Base-by-base conservation (phyloP, 2,329 filamentous ascomycete genomes). In the Cadophora gregata region DNA sequence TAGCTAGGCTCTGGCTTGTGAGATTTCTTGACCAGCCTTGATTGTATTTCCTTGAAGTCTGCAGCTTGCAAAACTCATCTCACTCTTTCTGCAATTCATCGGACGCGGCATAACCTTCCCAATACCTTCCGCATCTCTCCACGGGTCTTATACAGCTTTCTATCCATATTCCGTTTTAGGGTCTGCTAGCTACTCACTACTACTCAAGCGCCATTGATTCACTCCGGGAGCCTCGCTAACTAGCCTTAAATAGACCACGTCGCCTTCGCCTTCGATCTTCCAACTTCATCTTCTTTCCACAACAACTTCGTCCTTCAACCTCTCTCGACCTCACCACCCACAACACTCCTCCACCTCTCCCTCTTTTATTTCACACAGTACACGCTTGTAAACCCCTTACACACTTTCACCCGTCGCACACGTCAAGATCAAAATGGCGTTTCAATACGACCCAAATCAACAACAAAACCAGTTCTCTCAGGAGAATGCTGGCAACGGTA, bases 401-500 rank as follows among this genome's bases (percentile, higher is more conserved):
- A 51, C 16, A 36, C 21, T 29, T 47, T 25, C 59, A 24, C 27
- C 19, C 53, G 29, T 38, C 33, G 55, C 33, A 42, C 3, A 38
- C 55, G 33, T 42, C 55, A 58, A 6, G 4, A 38, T 38, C 78
- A 85, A 72, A 66, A 90, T 90, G 88, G 88, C 86, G 77, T 90
- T 88, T 81, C 85, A 86, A 70, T 87, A 87, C 78, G 87, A 90
- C 75, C 82, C 84, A 71, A 88, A 86, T 77, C 87, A 88, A 78
- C 87, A 88, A 78, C 85, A 85, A 73, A 80, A 80, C 71, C 81
- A 84, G 71, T 86, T 86, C 78, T 84, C 81, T 63, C 81, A 81
- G 71, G 83, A 83, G 69, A 73, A 72, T 29, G 70, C 79, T 79
- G 70, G 70, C 50, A 70, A 73, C 65, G 70, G 70, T 53, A 70